These are phyloP conservation scores for Fraxinus anomala DNA, from an alignment of 257 asterid genomes.

Conservation along the genomic window DNA sequence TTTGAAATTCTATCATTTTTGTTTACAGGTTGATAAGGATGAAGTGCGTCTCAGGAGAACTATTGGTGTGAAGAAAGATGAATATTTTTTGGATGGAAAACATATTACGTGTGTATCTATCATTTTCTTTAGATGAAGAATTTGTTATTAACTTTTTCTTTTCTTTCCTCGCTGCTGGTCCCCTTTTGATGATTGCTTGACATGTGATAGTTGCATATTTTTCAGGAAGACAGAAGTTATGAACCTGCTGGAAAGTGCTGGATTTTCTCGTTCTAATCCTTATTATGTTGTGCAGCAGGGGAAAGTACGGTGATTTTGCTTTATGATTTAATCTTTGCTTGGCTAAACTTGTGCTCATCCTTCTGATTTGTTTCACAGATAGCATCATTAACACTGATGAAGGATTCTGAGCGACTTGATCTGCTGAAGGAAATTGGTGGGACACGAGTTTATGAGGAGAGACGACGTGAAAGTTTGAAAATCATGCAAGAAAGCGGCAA, in stretches of 20 bases:
- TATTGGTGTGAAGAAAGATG: slow-evolving; percentile 92
- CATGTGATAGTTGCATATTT: slow-evolving; percentile 29
- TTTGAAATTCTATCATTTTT: slow-evolving; percentile 23
- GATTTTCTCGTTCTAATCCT: slow-evolving; percentile 99
- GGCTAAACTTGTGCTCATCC: slow-evolving; percentile 28
- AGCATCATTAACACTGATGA: slow-evolving; percentile 89
- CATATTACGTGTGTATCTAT: slow-evolving; percentile 82
- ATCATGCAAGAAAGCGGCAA: slow-evolving; percentile 96
- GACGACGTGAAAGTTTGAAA: slow-evolving; percentile 97
- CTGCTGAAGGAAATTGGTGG: slow-evolving; percentile 99
- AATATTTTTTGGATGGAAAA: slow-evolving; percentile 96
- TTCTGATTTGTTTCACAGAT: slow-evolving; percentile 57
- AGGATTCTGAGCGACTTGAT: slow-evolving; percentile 94
- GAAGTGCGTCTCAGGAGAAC: slow-evolving; percentile 98
- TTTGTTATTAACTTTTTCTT: slow-evolving; percentile 18
- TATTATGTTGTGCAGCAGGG: slow-evolving; percentile 99
- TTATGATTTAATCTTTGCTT: slow-evolving; percentile 21
- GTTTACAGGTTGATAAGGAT: slow-evolving; percentile 87
- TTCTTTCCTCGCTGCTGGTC: slow-evolving; percentile 9
- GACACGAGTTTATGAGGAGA: slow-evolving; percentile 97
- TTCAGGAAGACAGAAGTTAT: slow-evolving; percentile 97
- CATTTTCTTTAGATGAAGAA: slow-evolving; percentile 9
- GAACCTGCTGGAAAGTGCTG: slow-evolving; percentile 99
- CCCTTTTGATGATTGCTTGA: slow-evolving; percentile 22
- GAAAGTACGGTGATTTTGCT: slow-evolving; percentile 49